Base-by-base conservation (phyloP, 208 protist genomes). In the Polymyxa betae region DNA sequence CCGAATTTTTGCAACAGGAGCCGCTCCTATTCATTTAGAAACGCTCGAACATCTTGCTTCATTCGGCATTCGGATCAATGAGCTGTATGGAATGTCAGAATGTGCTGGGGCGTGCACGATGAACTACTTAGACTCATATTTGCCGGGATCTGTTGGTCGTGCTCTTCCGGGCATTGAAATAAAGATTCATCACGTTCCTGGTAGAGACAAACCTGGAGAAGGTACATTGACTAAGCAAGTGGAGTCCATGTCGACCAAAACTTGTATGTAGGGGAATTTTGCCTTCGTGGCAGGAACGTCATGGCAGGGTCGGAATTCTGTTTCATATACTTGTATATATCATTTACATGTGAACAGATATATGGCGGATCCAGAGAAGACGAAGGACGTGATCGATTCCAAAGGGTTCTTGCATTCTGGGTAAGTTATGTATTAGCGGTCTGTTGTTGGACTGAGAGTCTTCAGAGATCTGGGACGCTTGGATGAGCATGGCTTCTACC, bases 51-150 rank as follows among this genome's bases (percentile, higher is more conserved):
- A 94, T 52, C 96, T 95, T 38, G 88, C 88, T 0, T 38, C n/a
- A 1, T 29, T 96, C 0, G 94, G 94, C 45, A 93, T 96, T 10
- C 38, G 77, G 1, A 92, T 95, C 32, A 35, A 88, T 64, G 94
- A 95, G 43, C 52, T 94, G 0, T 95, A 95, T 77, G 94, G 94
- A 54, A 96, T 95, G 94, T 93, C 92, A 40, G 94, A 95, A 43
- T 78, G 91, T 44, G 93, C 52, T 12, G 92, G 92, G 5, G 54
- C 72, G n/a, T 82, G 16, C 40, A 5, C 5, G 5, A 38, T 5
- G 16, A 82, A 82, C 40, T 38, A 5, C 16, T 5, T 35, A 5
- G 35, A 35, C 10, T 5, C 72, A 5, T 20, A 82, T 35, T 38
- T 82, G 5, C 16, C 72, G 16, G 72, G 72, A 35, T 82, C 72